Percentiles rank a stretch among this genome's conserved stretches.
phyloP scores from a whole-genome alignment of 1,284 basidiomycete species.

The Apiotrichum brassicae region DNA sequence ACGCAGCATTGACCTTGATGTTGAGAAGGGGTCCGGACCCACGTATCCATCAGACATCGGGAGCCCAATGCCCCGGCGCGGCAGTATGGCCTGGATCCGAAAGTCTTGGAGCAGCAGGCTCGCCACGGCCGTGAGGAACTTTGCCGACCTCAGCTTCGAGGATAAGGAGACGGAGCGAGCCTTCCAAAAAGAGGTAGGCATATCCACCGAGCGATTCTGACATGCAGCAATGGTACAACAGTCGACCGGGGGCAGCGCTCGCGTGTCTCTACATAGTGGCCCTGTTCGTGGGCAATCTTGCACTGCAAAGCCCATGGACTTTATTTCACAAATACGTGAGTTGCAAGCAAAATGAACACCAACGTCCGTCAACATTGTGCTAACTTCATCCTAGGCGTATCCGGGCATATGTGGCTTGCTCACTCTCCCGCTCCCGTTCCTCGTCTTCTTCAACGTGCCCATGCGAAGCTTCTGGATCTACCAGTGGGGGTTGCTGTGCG shows the following conservation, averaged over 20 bases:
- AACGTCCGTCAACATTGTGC: slow-evolving; percentile 30
- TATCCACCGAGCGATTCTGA: neutral
- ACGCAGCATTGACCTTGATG: too few relatives aligned
- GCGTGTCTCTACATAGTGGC: neutral
- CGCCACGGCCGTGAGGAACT: slow-evolving; percentile 19
- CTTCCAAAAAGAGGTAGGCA: slow-evolving; percentile 36
- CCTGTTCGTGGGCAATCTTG: neutral
- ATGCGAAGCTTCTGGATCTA: slow-evolving; percentile 20
- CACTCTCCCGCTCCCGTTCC: slow-evolving; percentile 33
- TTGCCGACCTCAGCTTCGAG: slow-evolving; percentile 38
- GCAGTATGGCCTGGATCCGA: too few relatives aligned
- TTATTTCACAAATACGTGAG: slow-evolving; percentile 20
- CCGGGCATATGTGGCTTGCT: slow-evolving; percentile 34
- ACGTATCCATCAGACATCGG: too few relatives aligned
- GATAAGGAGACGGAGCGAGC: slow-evolving; percentile 38
- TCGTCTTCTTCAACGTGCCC: slow-evolving; percentile 33
- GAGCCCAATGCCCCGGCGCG: too few relatives aligned
- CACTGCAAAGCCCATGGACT: neutral
- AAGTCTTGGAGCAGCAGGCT: too few relatives aligned
- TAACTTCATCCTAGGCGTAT: slow-evolving; percentile 34
- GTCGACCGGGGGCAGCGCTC: neutral
- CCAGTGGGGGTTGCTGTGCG: slow-evolving; percentile 35
- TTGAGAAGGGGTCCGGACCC: too few relatives aligned
- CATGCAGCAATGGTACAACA: slow-evolving; percentile 1
- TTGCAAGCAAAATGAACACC: slow-evolving; percentile 26